A percentile compares a stretch with the other conserved stretches of the same genome.
Evolutionary conservation across 106 monocot species (phyloP).

Genomic region (Dendrobium officinale): DNA sequence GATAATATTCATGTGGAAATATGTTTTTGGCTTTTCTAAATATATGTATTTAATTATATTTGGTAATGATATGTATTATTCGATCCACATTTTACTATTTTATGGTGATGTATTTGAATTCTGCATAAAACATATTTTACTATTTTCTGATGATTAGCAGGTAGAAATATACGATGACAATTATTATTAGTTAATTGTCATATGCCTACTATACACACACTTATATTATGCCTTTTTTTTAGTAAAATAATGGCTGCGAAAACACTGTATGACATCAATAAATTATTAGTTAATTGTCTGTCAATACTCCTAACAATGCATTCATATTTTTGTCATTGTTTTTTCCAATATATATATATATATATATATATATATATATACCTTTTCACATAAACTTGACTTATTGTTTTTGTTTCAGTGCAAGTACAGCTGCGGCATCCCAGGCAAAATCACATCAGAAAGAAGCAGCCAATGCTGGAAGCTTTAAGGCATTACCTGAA

Average conservation of each 20-base stretch:
- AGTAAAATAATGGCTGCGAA: not conserved
- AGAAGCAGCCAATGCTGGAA: conserved; percentile 19
- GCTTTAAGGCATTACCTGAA: conserved; percentile 13
- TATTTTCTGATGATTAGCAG: too few relatives aligned
- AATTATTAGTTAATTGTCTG: too few relatives aligned
- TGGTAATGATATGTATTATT: too few relatives aligned
- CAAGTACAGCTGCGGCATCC: conserved; percentile 20
- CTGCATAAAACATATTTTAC: not conserved
- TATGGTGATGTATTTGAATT: not conserved
- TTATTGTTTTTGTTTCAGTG: conserved; percentile 21
- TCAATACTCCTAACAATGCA: too few relatives aligned
- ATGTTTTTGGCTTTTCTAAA: too few relatives aligned
- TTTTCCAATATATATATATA: not conserved
- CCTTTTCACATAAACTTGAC: not conserved
- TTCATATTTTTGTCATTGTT: not conserved
- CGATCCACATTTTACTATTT: too few relatives aligned
- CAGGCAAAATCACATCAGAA: conserved; percentile 20
- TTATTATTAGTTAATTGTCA: too few relatives aligned
- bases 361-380: not conserved
- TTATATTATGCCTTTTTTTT: not conserved
- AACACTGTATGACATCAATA: too few relatives aligned
- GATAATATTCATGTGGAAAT: too few relatives aligned
- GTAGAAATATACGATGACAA: too few relatives aligned
- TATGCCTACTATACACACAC: not conserved
- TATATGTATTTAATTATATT: too few relatives aligned